Conservation (phyloP, 805 yeast genomes). For the Candida silvicultrix region DNA sequence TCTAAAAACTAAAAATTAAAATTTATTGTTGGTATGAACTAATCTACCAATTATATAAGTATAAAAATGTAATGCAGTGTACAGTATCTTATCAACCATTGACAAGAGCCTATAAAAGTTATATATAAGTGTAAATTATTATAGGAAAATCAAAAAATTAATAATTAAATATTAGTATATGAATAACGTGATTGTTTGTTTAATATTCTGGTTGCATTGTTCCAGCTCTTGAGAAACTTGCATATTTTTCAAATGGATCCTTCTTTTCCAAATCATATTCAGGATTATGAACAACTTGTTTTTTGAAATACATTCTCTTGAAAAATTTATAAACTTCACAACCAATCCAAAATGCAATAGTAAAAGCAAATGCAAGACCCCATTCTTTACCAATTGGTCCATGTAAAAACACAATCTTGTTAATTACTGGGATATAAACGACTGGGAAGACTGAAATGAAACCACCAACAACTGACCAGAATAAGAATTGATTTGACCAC, state of each 20-base stretch:
- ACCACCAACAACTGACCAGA: constrained; percentile 76
- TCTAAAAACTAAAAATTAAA: too few relatives aligned
- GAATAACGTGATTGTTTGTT: not conserved
- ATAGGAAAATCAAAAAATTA: too few relatives aligned
- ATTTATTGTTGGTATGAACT: too few relatives aligned
- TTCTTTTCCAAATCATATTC: constrained; percentile 57
- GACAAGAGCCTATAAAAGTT: too few relatives aligned
- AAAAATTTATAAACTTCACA: constrained; percentile 62
- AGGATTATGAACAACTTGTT: constrained; percentile 43
- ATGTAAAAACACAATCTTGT: constrained; percentile 69
- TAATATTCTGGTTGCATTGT: constrained; percentile 26
- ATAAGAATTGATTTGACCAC: constrained; percentile 69
- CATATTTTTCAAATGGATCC: constrained; percentile 57
- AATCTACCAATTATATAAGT: too few relatives aligned
- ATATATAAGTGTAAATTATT: too few relatives aligned
- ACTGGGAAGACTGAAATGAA: constrained; percentile 72
- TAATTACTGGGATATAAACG: constrained; percentile 84
- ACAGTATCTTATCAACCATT: not conserved
- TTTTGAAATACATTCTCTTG: constrained; percentile 51
- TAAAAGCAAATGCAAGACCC: constrained; percentile 64
- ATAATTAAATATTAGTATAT: too few relatives aligned
- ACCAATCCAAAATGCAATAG: constrained; percentile 49
- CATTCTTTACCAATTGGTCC: constrained; percentile 70
- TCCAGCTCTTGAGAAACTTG: constrained; percentile 49
- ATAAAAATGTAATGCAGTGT: not conserved